These are phyloP conservation scores for Lactarius tabidus DNA, from an alignment of 768 basidiomycete species.

Conservation along the genomic window DNA sequence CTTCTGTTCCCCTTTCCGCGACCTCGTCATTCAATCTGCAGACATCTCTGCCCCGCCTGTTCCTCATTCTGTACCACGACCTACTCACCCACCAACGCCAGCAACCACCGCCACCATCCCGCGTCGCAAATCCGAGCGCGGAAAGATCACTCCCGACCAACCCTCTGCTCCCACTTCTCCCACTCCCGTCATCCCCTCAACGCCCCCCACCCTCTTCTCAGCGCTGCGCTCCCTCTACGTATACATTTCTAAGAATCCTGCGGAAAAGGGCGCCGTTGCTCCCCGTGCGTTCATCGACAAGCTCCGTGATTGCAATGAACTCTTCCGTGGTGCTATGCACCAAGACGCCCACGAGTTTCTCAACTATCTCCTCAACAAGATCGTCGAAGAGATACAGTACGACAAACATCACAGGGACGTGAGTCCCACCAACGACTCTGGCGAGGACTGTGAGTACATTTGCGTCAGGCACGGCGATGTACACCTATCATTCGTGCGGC, in stretches of 20 bases:
- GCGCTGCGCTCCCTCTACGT: slow-evolving; percentile 91
- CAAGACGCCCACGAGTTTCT: slow-evolving; percentile 99
- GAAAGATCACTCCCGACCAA: slow-evolving; percentile 36
- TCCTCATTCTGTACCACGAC: slow-evolving; percentile 30
- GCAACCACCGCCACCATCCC: slow-evolving; percentile 35
- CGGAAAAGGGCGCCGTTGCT: slow-evolving; percentile 78
- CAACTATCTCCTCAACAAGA: slow-evolving; percentile 87
- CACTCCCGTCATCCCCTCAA: slow-evolving; percentile 46
- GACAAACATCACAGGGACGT: slow-evolving; percentile 41
- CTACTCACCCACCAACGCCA: slow-evolving; percentile 30
- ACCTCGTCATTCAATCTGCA: slow-evolving; percentile 71
- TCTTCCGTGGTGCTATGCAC: slow-evolving; percentile 88
- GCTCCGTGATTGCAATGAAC: slow-evolving; percentile 87
- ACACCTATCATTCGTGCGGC: not conserved
- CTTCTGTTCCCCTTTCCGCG: slow-evolving; percentile 90
- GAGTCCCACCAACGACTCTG: slow-evolving; percentile 30
- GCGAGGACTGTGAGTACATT: slow-evolving; percentile 61
- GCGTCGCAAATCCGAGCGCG: slow-evolving; percentile 59
- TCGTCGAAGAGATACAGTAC: slow-evolving; percentile 89
- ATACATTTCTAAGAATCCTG: slow-evolving; percentile 74
- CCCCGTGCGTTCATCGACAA: slow-evolving; percentile 93
- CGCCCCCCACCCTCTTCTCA: slow-evolving; percentile 78
- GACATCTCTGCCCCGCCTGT: slow-evolving; percentile 47
- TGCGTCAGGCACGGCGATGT: slow-evolving; percentile 1
- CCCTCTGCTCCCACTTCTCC: slow-evolving; percentile 32